Evolutionary conservation across 2,329 filamentous ascomycete species (phyloP).

Genomic region (Penicillium carneum): DNA sequence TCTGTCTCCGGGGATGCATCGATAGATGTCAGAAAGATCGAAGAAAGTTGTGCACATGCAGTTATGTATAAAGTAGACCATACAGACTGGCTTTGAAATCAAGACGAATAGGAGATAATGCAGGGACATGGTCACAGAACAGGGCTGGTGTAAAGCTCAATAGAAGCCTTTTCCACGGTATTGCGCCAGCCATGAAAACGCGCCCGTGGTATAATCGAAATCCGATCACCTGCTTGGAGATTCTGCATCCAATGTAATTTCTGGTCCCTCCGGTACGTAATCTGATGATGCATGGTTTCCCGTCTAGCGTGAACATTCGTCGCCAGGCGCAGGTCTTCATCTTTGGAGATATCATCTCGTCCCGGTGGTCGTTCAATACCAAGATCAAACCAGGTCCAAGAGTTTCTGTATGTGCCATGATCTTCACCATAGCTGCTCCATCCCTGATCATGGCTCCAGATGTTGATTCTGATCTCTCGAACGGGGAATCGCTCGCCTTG

Average conservation of each 20-base stretch:
- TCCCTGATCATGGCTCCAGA: constrained; percentile 23
- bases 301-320: constrained; percentile 20
- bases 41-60: too few relatives aligned
- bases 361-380: constrained; percentile 2
- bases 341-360: constrained; percentile 1
- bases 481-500: constrained; percentile 18
- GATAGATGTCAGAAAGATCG: background rate
- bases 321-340: background rate
- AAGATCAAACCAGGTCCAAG: constrained; percentile 25
- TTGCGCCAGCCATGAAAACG: constrained; percentile 18
- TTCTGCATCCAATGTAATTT: background rate
- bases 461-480: constrained; percentile 17
- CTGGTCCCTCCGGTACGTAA: constrained; percentile 3
- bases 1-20: constrained; percentile 49
- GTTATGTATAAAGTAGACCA: background rate
- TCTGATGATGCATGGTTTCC: background rate
- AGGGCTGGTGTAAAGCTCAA: constrained; percentile 18
- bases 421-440: constrained; percentile 15
- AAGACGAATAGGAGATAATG: background rate
- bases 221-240: constrained; percentile 12
- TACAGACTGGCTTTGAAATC: background rate
- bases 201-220: constrained; percentile 17
- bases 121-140: constrained; percentile 2
- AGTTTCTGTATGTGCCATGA: constrained; percentile 9
- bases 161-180: constrained; percentile 13